These are phyloP conservation scores for Rhodamnia argentea DNA, from an alignment of 345 rosid genomes.

Conservation along the genomic window DNA sequence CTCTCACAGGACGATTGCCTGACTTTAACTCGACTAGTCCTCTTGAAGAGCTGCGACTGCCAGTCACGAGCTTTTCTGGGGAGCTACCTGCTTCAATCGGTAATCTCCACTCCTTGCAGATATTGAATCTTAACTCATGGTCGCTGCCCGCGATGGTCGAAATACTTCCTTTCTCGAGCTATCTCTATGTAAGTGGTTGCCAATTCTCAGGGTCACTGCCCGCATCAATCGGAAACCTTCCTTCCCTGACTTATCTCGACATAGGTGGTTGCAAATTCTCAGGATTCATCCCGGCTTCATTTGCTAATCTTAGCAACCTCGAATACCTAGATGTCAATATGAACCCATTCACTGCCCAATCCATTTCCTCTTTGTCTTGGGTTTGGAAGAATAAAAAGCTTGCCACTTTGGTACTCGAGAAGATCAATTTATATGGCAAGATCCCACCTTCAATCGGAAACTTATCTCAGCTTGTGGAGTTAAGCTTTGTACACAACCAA, in stretches of 20 bases:
- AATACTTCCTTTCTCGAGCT: not conserved
- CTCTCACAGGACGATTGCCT: not conserved
- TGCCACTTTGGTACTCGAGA: rapidly evolving
- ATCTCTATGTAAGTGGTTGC: not conserved
- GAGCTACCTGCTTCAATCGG: not conserved
- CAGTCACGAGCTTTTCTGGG: not conserved
- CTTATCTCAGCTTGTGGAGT: not conserved
- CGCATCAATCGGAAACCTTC: not conserved
- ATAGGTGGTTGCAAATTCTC: not conserved
- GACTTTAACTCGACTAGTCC: not conserved
- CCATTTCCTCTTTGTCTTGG: not conserved
- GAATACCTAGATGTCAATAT: rapidly evolving
- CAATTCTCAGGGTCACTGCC: not conserved
- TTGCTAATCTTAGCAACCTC: slow-evolving; percentile 8
- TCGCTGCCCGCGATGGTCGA: no score
- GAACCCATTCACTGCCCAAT: not conserved
- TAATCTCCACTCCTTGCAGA: no score
- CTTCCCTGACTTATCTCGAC: not conserved
- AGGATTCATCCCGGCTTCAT: slow-evolving; percentile 7
- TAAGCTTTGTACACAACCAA: not conserved
- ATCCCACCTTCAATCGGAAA: not conserved
- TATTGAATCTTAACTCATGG: no score
- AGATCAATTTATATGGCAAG: not conserved
- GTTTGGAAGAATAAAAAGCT: not conserved
- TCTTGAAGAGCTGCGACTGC: not conserved